phyloP scores from a whole-genome alignment of 2,329 filamentous ascomycete species.

The Fusarium camptoceras region DNA sequence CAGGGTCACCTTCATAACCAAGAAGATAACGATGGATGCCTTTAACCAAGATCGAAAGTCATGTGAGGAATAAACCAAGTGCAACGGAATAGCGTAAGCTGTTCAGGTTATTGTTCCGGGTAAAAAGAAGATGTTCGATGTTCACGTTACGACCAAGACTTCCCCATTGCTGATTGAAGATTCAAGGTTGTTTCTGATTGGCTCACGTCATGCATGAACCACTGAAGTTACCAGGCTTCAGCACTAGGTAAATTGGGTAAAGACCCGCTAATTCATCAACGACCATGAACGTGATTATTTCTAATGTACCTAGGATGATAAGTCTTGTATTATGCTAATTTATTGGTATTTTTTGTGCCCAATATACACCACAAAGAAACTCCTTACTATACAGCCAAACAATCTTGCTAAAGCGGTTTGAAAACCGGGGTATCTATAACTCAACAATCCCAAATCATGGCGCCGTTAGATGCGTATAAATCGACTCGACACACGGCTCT shows the following conservation, averaged over 20 bases:
- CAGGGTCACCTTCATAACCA: slow-evolving; percentile 7
- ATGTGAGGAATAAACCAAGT: slow-evolving; percentile 9
- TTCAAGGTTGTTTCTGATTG: slow-evolving; percentile 18
- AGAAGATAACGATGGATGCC: background rate
- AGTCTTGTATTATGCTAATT: background rate
- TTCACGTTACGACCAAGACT: slow-evolving; percentile 8
- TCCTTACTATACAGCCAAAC: slow-evolving; percentile 30
- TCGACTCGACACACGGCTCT: slow-evolving; percentile 12
- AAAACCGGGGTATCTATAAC: slow-evolving; percentile 47
- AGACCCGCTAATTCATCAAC: slow-evolving; percentile 11
- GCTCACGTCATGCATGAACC: slow-evolving; percentile 6
- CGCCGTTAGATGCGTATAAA: slow-evolving; percentile 42
- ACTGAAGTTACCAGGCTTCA: slow-evolving; percentile 38
- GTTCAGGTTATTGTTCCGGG: background rate
- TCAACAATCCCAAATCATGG: slow-evolving; percentile 35
- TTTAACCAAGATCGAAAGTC: background rate
- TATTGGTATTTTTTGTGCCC: background rate
- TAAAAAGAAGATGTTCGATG: background rate
- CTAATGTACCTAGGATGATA: background rate
- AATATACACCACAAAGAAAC: slow-evolving; percentile 7
- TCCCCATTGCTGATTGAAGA: background rate
- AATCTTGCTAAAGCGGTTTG: slow-evolving; percentile 13
- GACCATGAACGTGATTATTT: background rate
- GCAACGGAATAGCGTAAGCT: background rate
- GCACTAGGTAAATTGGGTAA: slow-evolving; percentile 23